Evolutionary conservation across 2,329 filamentous ascomycete genomes (phyloP).

Genomic region (Metarhizium guizhouense): DNA sequence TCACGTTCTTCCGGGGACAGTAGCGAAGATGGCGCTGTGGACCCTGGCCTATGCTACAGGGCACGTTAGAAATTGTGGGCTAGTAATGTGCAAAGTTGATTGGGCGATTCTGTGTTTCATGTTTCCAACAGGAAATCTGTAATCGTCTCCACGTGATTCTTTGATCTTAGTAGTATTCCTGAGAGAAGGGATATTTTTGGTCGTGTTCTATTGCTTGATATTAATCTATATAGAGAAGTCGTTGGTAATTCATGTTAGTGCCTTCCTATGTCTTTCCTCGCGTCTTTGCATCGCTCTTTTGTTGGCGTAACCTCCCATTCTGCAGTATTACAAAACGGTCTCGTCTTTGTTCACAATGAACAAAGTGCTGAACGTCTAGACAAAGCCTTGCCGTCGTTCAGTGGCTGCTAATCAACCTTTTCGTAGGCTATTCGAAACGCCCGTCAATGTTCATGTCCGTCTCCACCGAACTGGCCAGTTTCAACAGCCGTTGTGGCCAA

Average conservation of each 20-base stretch:
- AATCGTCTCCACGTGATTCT: too few relatives aligned
- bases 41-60: neutral
- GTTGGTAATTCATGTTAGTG: too few relatives aligned
- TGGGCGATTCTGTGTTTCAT: neutral
- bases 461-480: neutral
- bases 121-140: too few relatives aligned
- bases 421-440: neutral
- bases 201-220: too few relatives aligned
- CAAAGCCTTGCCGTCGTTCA: neutral
- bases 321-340: neutral
- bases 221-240: too few relatives aligned
- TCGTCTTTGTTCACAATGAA: neutral
- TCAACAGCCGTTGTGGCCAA: neutral
- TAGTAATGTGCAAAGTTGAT: neutral
- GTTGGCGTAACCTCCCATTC: neutral
- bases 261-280: neutral
- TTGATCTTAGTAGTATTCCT: too few relatives aligned
- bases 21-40: neutral
- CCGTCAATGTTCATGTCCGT: neutral
- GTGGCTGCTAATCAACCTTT: neutral
- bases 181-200: too few relatives aligned
- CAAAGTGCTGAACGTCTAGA: neutral
- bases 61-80: neutral
- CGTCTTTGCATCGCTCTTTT: neutral
- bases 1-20: constrained; percentile 11